These are phyloP conservation scores for Xylariaceae sp. DNA, from an alignment of 2,329 filamentous ascomycete species.

Conservation along the genomic window DNA sequence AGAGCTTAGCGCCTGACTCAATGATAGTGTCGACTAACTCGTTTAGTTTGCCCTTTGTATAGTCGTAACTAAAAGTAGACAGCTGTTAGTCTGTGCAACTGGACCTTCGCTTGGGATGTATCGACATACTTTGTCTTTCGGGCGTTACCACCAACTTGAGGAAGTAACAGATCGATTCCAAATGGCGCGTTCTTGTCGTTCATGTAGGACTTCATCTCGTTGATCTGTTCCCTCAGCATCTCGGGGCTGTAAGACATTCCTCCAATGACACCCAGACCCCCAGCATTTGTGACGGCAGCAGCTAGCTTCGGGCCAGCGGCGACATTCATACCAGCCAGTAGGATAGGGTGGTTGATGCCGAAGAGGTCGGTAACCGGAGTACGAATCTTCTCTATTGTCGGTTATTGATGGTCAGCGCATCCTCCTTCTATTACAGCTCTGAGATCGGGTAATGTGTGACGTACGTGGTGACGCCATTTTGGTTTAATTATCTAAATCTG, in stretches of 20 bases:
- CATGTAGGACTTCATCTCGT: constrained; percentile 88
- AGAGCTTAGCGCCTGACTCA: constrained; percentile 86
- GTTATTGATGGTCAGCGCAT: constrained; percentile 23
- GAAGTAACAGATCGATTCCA: constrained; percentile 90
- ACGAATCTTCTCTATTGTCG: constrained; percentile 77
- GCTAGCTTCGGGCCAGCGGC: constrained; percentile 95
- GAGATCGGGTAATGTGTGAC: constrained; percentile 19
- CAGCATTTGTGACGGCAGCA: constrained; percentile 95
- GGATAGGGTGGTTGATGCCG: constrained; percentile 94
- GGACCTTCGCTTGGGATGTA: neutral
- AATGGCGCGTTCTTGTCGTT: constrained; percentile 93
- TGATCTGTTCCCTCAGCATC: constrained; percentile 94
- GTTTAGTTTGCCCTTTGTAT: constrained; percentile 97
- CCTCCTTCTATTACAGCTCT: constrained; percentile 9
- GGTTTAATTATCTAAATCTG: constrained; percentile 11
- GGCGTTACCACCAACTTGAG: constrained; percentile 91
- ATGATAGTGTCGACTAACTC: constrained; percentile 92
- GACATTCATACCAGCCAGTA: constrained; percentile 99
- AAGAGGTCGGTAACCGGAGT: constrained; percentile 94
- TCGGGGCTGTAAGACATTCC: constrained; percentile 96
- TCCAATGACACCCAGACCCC: constrained; percentile 94
- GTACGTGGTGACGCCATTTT: constrained; percentile 44
- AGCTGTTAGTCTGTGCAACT: constrained; percentile 28
- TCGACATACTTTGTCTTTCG: constrained; percentile 82
- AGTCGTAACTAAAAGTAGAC: constrained; percentile 78